These are phyloP conservation scores for Thecaphora frezii DNA, from an alignment of 1,284 basidiomycete species.

Conservation along the genomic window DNA sequence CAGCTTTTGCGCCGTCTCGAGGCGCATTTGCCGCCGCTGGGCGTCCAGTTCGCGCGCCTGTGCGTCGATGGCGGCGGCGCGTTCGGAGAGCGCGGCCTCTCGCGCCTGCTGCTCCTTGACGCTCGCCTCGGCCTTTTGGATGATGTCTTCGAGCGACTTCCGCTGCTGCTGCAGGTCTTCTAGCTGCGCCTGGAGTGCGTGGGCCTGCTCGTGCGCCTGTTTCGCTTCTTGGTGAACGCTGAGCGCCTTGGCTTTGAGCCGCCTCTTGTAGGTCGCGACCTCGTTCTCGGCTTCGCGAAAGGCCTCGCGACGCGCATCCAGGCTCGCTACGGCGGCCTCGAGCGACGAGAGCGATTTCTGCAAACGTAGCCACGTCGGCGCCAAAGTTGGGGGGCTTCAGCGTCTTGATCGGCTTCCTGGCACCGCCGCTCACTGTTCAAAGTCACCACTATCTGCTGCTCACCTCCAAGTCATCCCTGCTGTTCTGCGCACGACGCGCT, in stretches of 20 bases:
- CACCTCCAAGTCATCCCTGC: background rate
- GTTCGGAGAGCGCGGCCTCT: conserved; percentile 6
- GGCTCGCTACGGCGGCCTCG: conserved; percentile 9
- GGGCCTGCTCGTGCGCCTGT: background rate
- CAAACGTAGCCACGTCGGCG: background rate
- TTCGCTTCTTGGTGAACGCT: background rate
- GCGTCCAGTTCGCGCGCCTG: conserved; percentile 11
- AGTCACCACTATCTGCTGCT: background rate
- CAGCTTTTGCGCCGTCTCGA: conserved; percentile 3
- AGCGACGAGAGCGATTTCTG: conserved; percentile 4
- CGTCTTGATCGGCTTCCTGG: no score
- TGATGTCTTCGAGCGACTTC: background rate
- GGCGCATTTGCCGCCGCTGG: background rate
- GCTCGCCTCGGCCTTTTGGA: background rate
- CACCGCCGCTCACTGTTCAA: no score
- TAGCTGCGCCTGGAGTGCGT: background rate
- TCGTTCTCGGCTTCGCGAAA: conserved; percentile 7
- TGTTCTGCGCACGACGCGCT: background rate
- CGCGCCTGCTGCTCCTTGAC: conserved; percentile 7
- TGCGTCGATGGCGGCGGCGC: conserved; percentile 4
- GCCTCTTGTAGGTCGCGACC: conserved; percentile 1
- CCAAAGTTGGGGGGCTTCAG: background rate
- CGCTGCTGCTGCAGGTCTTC: background rate
- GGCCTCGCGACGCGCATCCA: conserved; percentile 2
- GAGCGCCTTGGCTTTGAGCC: conserved; percentile 1